Conservation (phyloP, 345 rosid species). For the Sonneratia alba region DNA sequence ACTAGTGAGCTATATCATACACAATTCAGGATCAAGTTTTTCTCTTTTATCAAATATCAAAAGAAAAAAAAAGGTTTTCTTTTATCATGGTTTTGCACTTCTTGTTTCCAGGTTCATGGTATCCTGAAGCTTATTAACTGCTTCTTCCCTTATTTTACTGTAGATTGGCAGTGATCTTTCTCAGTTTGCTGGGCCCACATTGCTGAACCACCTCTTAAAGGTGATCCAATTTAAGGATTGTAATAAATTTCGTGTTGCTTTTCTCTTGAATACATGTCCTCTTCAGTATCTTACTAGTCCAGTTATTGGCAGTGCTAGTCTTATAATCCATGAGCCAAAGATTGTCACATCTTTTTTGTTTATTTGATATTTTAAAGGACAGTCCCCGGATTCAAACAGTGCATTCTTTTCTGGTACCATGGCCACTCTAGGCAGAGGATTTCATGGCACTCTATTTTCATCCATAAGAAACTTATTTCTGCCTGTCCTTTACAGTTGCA, state of each 20-base stretch:
- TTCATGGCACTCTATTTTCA: neutral
- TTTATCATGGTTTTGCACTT: neutral
- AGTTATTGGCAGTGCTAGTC: too few relatives aligned
- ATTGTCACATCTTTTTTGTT: neutral
- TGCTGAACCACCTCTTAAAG: constrained; percentile 68
- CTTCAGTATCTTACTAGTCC: neutral
- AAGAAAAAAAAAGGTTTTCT: neutral
- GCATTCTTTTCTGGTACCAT: neutral
- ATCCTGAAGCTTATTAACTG: constrained; percentile 14
- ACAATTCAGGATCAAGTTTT: neutral
- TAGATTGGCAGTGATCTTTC: constrained; percentile 77
- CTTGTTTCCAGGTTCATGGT: neutral
- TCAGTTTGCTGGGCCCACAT: constrained; percentile 75
- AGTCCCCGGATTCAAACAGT: neutral
- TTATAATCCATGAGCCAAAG: neutral
- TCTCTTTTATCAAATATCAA: neutral
- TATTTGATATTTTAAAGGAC: neutral
- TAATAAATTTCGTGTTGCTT: neutral
- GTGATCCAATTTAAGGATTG: constrained; percentile 27
- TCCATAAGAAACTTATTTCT: neutral
- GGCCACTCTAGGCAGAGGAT: neutral
- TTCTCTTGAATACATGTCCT: neutral
- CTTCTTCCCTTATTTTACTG: constrained; percentile 24
- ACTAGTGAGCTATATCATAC: neutral
- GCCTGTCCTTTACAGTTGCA: neutral